These are phyloP conservation scores for Spizellomyces punctatus DNA, from an alignment of 192 early-diverging fungal genomes.

Conservation along the genomic window DNA sequence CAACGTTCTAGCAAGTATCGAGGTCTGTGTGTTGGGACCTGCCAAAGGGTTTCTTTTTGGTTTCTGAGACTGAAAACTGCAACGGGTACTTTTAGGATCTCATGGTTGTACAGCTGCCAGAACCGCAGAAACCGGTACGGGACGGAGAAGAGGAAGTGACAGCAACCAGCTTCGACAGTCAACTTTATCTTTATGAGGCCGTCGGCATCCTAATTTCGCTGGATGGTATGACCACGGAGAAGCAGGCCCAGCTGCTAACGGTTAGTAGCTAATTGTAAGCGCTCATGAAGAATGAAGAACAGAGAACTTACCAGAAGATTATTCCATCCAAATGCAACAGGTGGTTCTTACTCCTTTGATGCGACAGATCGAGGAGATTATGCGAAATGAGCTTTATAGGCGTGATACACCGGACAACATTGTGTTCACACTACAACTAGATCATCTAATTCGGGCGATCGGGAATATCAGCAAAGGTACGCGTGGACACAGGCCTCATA, in stretches of 20 bases:
- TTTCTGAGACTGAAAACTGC: not conserved
- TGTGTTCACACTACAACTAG: conserved; percentile 71
- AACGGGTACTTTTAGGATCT: conserved; percentile 53
- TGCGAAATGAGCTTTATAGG: conserved; percentile 66
- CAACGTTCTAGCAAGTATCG: conserved; percentile 61
- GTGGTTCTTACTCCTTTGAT: conserved; percentile 79
- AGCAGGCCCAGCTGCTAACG: conserved; percentile 69
- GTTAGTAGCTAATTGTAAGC: conserved; percentile 8
- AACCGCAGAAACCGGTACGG: conserved; percentile 42
- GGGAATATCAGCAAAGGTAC: conserved; percentile 85
- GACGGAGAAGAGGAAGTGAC: conserved; percentile 51
- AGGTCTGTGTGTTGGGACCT: conserved; percentile 7
- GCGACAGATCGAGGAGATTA: conserved; percentile 70
- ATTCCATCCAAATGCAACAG: conserved; percentile 42
- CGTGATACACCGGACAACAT: conserved; percentile 67
- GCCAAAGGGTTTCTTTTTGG: too few relatives aligned
- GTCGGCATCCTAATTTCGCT: conserved; percentile 90
- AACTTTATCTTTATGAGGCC: conserved; percentile 89
- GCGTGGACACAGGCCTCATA: conserved; percentile 15
- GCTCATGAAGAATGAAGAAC: too few relatives aligned
- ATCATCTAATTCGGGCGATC: conserved; percentile 82
- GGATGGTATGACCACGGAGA: conserved; percentile 62
- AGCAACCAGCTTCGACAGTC: conserved; percentile 71
- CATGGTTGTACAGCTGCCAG: conserved; percentile 67
- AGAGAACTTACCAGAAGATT: not conserved